Evolutionary conservation across 257 asterid genomes (phyloP), one percentile per base, ranked within the genome.

Genomic region (Striga asiatica): DNA sequence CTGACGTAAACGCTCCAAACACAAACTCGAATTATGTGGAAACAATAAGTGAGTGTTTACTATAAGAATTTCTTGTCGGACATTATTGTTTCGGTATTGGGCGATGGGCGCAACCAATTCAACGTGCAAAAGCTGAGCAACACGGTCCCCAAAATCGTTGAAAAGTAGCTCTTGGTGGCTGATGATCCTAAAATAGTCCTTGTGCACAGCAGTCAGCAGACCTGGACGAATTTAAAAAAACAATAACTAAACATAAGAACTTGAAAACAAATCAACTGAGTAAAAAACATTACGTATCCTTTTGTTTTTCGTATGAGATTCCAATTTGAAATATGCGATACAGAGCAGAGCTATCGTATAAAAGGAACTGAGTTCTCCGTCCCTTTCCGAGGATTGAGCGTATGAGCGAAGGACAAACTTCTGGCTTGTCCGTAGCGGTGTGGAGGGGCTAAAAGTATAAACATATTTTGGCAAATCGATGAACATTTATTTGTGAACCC

Each of bases 141-240:
- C 99, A 23, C 99, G 94, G 68, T 92, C 99, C 20, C 97, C 99
- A 42, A 88, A 92, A 79, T 88, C 99, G 71, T 92, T 88, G 79
- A 92, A 92, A 49, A 88, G 97, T 75, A 92, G 65, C 65, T 82
- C 95, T 23, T 74, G 75, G 73, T 92, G 94, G 74, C 57, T 73
- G 69, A 88, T 79, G 71, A 92, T 74, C 72, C 69, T 81, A 67
- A 88, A 88, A 66, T 75, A 70, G 69, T 92, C 99, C 86, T 82
- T 82, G 37, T 81, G 98, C 28, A 91, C 78, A 8, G 98, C 94
- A 24, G 94, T 92, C 66, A 92, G 74, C 62, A 92, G 74, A 67
- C 99, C 98, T 92, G 64, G 22, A 14, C 20, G 27, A 60, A 63
- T 29, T 34, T 50, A 49, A 52, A 61, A 43, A 53, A 61, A 41